Conservation (phyloP, 257 asterid species). For the Nicotiana undulata region DNA sequence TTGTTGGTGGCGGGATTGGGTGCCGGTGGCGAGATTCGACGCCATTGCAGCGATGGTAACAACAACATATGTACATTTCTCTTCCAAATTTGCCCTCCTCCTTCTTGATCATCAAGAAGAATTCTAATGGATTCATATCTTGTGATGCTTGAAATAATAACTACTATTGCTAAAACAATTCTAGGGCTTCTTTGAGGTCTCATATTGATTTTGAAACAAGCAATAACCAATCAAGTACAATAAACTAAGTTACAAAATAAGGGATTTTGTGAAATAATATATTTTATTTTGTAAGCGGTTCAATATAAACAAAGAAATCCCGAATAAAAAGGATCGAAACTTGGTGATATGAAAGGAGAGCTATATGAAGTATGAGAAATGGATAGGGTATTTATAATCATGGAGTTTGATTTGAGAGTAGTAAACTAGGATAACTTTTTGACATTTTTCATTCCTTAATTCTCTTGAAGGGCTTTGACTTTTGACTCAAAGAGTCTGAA, state of each 20-base stretch:
- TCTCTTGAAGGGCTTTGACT: neutral
- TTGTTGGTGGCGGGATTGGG: neutral
- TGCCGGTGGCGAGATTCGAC: neutral
- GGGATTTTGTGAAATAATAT: too few relatives aligned
- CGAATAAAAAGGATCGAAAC: too few relatives aligned
- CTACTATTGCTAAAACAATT: neutral
- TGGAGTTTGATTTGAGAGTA: too few relatives aligned
- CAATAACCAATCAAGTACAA: neutral
- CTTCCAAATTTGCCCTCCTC: neutral
- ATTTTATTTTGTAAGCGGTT: too few relatives aligned
- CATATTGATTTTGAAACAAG: neutral
- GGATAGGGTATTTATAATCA: too few relatives aligned
- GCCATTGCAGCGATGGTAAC: neutral
- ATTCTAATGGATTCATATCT: neutral
- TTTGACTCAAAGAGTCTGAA: neutral
- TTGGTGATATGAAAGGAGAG: too few relatives aligned
- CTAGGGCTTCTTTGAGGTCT: neutral
- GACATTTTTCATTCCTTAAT: neutral
- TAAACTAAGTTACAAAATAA: too few relatives aligned
- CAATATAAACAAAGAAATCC: too few relatives aligned
- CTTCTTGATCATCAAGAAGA: conserved; percentile 9
- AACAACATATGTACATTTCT: neutral
- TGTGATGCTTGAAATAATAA: neutral
- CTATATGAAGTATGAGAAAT: too few relatives aligned
- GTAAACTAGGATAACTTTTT: too few relatives aligned